These are phyloP conservation scores for Pseudisothecium myosuroides DNA, from an alignment of 225 moss, liverwort and hornwort genomes.

Conservation along the genomic window DNA sequence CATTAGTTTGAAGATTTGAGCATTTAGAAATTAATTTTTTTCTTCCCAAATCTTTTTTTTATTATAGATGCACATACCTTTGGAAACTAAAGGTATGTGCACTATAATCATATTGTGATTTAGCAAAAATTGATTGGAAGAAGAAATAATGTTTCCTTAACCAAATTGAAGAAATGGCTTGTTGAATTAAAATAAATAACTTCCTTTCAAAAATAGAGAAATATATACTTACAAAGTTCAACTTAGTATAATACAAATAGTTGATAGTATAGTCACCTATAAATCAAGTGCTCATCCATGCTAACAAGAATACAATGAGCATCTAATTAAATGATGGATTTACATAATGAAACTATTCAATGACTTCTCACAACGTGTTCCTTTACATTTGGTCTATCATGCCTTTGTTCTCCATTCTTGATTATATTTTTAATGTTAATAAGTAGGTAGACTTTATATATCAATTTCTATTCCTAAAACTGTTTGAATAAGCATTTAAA, in stretches of 20 bases:
- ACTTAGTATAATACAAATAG: fast-evolving
- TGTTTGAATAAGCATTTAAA: neutral
- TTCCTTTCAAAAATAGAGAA: fast-evolving
- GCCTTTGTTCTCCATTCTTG: fast-evolving
- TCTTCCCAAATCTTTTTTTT: neutral
- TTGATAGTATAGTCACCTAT: neutral
- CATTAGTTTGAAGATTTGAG: neutral
- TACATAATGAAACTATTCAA: neutral
- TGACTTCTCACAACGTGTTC: neutral
- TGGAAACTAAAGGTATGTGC: fast-evolving
- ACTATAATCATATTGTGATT: neutral
- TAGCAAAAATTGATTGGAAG: neutral
- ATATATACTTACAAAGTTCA: neutral
- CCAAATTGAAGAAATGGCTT: neutral
- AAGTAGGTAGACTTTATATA: neutral
- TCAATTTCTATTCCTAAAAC: neutral
- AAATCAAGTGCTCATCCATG: neutral
- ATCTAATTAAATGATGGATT: neutral
- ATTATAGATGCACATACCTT: fast-evolving
- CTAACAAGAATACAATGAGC: neutral
- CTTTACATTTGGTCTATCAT: neutral
- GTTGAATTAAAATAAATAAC: neutral
- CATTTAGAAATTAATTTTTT: neutral
- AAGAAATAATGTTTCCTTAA: too few species aligned
- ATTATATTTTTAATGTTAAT: neutral